A percentile compares a stretch with the other conserved stretches of the same genome.
Conservation (phyloP, 2,329 filamentous ascomycete genomes). For the Claviceps monticola region DNA sequence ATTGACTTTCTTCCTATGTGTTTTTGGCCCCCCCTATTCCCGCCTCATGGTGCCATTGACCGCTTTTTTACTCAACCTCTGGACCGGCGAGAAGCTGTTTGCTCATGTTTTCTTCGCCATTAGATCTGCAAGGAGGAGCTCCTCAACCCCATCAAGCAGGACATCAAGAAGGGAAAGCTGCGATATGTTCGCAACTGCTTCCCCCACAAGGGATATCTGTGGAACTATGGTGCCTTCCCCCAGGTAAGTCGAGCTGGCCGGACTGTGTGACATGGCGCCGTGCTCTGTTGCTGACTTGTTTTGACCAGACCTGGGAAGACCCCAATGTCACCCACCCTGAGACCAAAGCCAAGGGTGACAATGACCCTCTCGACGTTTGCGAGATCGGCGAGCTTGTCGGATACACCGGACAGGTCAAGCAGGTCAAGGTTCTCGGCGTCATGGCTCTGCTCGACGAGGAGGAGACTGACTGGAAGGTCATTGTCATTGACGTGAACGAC, state of each 20-base stretch:
- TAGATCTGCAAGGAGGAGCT: slow-evolving; percentile 98
- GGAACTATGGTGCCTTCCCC: slow-evolving; percentile 99
- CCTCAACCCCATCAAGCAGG: slow-evolving; percentile 99
- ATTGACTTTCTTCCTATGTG: not conserved
- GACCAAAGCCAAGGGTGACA: slow-evolving; percentile 99
- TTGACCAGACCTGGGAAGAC: slow-evolving; percentile 87
- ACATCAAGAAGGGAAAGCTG: slow-evolving; percentile 99
- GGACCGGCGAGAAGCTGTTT: not conserved
- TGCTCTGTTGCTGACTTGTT: not conserved
- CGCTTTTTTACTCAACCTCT: not conserved
- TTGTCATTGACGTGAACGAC: slow-evolving; percentile 97
- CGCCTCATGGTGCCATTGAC: not conserved
- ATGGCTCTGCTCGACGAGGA: slow-evolving; percentile 99
- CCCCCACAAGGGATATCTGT: slow-evolving; percentile 99
- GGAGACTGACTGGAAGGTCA: slow-evolving; percentile 99
- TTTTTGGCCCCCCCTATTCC: not conserved
- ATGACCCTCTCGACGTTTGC: slow-evolving; percentile 97
- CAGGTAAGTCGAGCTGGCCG: slow-evolving; percentile 46
- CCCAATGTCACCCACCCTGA: slow-evolving; percentile 91
- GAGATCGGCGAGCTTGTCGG: slow-evolving; percentile 98
- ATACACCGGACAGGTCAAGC: slow-evolving; percentile 93
- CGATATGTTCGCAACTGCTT: slow-evolving; percentile 99
- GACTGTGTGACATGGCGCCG: not conserved
- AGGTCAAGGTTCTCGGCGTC: slow-evolving; percentile 98
- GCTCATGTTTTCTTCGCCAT: slow-evolving; percentile 10